A percentile compares a stretch with the other conserved stretches of the same genome.
These are phyloP conservation scores for Galeopsis tetrahit DNA, from an alignment of 257 asterid genomes.

Conservation along the genomic window DNA sequence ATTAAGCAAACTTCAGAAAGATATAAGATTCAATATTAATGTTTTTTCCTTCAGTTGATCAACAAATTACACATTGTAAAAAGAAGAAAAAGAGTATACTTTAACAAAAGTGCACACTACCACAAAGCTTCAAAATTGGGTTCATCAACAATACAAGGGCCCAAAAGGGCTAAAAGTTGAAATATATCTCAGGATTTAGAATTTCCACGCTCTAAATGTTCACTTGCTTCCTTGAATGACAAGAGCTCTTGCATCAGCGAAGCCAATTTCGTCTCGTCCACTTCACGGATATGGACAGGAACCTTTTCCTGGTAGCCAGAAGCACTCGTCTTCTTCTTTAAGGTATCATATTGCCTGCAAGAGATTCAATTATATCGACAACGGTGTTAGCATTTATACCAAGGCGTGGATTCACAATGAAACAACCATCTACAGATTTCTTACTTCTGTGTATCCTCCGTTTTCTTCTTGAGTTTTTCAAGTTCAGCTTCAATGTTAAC, in stretches of 20 bases:
- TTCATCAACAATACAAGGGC: constrained; percentile 9
- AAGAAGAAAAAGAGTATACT: neutral
- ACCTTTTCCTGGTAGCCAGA: constrained; percentile 79
- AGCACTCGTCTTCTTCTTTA: constrained; percentile 61
- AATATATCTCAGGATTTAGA: constrained; percentile 21
- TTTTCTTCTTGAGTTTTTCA: constrained; percentile 76
- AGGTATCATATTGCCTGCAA: constrained; percentile 72
- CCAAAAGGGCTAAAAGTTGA: neutral
- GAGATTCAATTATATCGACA: constrained; percentile 11
- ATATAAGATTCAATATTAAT: too few species aligned
- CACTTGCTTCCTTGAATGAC: constrained; percentile 62
- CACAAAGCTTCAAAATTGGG: constrained; percentile 14
- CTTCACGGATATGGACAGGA: constrained; percentile 60
- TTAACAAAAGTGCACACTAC: neutral
- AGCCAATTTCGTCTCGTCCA: constrained; percentile 57
- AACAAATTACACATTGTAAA: neutral
- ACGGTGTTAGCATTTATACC: neutral
- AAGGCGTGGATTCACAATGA: neutral
- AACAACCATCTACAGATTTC: constrained; percentile 21
- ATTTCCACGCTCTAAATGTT: constrained; percentile 56
- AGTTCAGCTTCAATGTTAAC: constrained; percentile 70
- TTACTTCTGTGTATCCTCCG: constrained; percentile 80
- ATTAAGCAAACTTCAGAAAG: too few species aligned
- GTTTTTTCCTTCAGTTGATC: too few species aligned
- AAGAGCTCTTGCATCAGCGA: constrained; percentile 56